Percentiles rank a stretch among this genome's conserved stretches.
phyloP scores from a whole-genome alignment of 2,329 filamentous ascomycete genomes.

The Talaromyces funiculosus region DNA sequence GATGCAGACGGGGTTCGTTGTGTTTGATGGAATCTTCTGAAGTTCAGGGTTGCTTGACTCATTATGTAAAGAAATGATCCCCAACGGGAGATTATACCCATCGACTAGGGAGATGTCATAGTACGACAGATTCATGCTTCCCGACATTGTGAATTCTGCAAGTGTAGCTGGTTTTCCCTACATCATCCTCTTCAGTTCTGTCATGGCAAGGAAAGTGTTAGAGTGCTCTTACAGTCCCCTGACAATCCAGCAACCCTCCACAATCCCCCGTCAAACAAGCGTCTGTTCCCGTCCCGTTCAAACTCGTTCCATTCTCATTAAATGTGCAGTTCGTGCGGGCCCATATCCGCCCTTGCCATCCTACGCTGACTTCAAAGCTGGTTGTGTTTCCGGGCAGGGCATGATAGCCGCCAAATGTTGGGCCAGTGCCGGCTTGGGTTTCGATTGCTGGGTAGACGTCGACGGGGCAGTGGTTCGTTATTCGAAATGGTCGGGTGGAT shows the following conservation, averaged over 20 bases:
- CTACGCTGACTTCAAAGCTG: constrained; percentile 59
- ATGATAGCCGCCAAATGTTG: constrained; percentile 63
- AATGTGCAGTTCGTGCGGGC: constrained; percentile 79
- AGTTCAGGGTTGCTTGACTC: constrained; percentile 58
- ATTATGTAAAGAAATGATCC: constrained; percentile 35
- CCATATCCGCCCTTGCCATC: constrained; percentile 81
- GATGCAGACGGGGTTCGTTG: constrained; percentile 72
- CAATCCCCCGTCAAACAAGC: constrained; percentile 75
- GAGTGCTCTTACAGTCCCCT: constrained; percentile 54
- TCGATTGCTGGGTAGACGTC: constrained; percentile 71
- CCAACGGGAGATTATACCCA: constrained; percentile 65
- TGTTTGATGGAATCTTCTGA: constrained; percentile 62
- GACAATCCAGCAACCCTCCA: constrained; percentile 62
- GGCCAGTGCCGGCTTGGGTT: constrained; percentile 66
- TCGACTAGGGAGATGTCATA: constrained; percentile 83
- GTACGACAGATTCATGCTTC: constrained; percentile 56
- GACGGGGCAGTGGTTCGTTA: constrained; percentile 67
- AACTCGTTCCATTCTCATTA: constrained; percentile 53
- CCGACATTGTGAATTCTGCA: constrained; percentile 72
- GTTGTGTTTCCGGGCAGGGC: constrained; percentile 54
- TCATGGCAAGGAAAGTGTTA: not conserved
- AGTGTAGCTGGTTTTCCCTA: constrained; percentile 64
- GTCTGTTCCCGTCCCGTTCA: constrained; percentile 37
- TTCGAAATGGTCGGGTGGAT: constrained; percentile 52
- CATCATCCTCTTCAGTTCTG: constrained; percentile 42